Evolutionary conservation across 2,329 filamentous ascomycete genomes (phyloP).

Genomic region (Cadophora luteo-olivacea): DNA sequence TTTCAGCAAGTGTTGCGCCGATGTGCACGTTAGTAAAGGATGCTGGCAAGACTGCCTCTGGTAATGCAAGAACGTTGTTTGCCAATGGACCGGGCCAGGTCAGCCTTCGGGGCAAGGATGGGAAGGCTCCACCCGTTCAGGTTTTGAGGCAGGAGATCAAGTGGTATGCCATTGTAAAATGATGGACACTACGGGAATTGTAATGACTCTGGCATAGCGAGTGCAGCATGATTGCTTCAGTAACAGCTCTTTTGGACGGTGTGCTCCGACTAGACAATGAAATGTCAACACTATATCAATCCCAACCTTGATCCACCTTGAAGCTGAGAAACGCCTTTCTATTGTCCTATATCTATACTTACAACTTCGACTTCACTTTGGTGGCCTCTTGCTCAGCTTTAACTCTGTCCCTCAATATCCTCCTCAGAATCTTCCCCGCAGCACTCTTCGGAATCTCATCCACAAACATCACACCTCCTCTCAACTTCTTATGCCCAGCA

Average conservation of each 20-base stretch:
- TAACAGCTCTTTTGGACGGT: too few relatives aligned
- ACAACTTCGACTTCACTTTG: constrained; percentile 21
- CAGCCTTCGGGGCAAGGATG: constrained; percentile 26
- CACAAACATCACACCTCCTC: constrained; percentile 71
- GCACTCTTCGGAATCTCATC: constrained; percentile 74
- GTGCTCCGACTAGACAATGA: too few relatives aligned
- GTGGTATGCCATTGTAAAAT: constrained; percentile 30
- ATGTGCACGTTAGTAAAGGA: constrained; percentile 30
- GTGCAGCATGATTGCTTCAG: not conserved
- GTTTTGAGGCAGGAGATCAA: constrained; percentile 29
- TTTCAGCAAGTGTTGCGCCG: constrained; percentile 28
- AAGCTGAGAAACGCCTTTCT: too few relatives aligned
- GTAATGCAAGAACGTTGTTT: constrained; percentile 31
- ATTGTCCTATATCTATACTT: not conserved
- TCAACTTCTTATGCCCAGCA: constrained; percentile 69
- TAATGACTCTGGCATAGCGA: not conserved
- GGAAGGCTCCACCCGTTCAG: constrained; percentile 26
- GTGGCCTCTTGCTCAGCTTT: constrained; percentile 22
- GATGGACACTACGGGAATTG: not conserved
- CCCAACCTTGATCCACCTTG: too few relatives aligned
- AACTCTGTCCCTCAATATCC: constrained; percentile 51
- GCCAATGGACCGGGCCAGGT: constrained; percentile 33
- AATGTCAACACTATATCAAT: too few relatives aligned
- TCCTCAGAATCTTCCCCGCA: constrained; percentile 58
- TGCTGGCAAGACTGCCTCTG: not conserved